Conservation (phyloP, 345 rosid species). For the Eucalyptus sideroxylon region DNA sequence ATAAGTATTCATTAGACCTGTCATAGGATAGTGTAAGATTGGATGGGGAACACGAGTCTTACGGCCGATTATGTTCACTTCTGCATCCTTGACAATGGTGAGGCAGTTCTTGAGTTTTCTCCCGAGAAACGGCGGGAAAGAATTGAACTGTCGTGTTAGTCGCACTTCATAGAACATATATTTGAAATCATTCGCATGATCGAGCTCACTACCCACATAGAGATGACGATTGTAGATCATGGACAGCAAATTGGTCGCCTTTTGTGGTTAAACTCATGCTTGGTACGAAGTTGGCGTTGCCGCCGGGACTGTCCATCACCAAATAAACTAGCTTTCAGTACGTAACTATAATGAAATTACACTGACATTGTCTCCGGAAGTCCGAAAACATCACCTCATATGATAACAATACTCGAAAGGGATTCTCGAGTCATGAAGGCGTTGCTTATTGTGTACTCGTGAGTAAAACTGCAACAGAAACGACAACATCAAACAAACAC, state of each 20-base stretch:
- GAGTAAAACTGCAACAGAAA: conserved; percentile 53
- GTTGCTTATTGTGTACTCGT: conserved; percentile 48
- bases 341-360: not conserved
- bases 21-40: not conserved
- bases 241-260: conserved; percentile 46
- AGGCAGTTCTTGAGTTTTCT: conserved; percentile 49
- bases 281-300: conserved; percentile 56
- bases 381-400: conserved; percentile 38
- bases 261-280: conserved; percentile 60
- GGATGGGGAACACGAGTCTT: conserved; percentile 7
- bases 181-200: not conserved
- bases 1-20: not conserved
- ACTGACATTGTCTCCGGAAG: not conserved
- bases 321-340: not conserved
- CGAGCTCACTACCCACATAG: conserved; percentile 29
- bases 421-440: conserved; percentile 53
- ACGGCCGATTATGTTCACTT: conserved; percentile 73
- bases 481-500: not conserved
- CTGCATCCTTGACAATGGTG: conserved; percentile 60
- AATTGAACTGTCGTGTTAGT: not conserved
- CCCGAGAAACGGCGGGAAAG: conserved; percentile 16
- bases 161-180: not conserved
- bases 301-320: conserved; percentile 31
- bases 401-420: conserved; percentile 76
- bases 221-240: conserved; percentile 61